Percentiles rank a stretch among this genome's conserved stretches.
phyloP scores from a whole-genome alignment of 352 stramenopile species.

The Paralagenidium karlingii region DNA sequence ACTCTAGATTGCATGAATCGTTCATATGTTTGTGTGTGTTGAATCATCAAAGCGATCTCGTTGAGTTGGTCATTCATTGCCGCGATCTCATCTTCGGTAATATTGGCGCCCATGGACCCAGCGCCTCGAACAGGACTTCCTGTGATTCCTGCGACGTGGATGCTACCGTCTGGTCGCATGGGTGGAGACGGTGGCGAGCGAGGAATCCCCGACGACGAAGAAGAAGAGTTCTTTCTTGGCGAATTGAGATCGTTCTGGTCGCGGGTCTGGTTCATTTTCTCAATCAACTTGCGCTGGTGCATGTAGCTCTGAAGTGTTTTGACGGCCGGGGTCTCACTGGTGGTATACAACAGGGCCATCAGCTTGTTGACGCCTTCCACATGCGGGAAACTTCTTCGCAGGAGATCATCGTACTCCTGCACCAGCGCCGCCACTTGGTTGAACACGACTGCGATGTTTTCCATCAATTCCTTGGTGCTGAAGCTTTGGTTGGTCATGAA shows the following conservation, averaged over 20 bases:
- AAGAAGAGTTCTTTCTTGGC: no score
- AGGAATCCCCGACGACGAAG: no score
- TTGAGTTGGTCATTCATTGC: slow-evolving; percentile 78
- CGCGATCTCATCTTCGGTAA: slow-evolving; percentile 51
- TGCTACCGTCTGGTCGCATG: no score
- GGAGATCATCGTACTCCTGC: slow-evolving; percentile 45
- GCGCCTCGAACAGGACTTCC: no score
- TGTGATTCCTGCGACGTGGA: no score
- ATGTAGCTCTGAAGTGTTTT: slow-evolving; percentile 61
- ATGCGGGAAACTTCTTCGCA: slow-evolving; percentile 31
- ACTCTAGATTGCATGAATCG: slow-evolving; percentile 75
- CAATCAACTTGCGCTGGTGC: slow-evolving; percentile 51
- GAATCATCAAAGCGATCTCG: slow-evolving; percentile 74
- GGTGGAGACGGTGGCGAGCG: no score
- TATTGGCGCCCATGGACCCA: no score
- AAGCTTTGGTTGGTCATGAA: slow-evolving; percentile 27
- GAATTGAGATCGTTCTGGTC: no score
- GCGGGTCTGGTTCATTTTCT: slow-evolving; percentile 31
- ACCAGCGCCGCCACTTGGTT: slow-evolving; percentile 54
- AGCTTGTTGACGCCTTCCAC: slow-evolving; percentile 39
- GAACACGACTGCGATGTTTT: slow-evolving; percentile 59
- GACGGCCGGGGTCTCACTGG: slow-evolving; percentile 42
- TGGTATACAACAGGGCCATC: slow-evolving; percentile 32
- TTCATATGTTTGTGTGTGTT: slow-evolving; percentile 83
- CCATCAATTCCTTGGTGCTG: slow-evolving; percentile 65